These are phyloP conservation scores for Albatrellus ellisii DNA, from an alignment of 768 basidiomycete species.

Conservation along the genomic window DNA sequence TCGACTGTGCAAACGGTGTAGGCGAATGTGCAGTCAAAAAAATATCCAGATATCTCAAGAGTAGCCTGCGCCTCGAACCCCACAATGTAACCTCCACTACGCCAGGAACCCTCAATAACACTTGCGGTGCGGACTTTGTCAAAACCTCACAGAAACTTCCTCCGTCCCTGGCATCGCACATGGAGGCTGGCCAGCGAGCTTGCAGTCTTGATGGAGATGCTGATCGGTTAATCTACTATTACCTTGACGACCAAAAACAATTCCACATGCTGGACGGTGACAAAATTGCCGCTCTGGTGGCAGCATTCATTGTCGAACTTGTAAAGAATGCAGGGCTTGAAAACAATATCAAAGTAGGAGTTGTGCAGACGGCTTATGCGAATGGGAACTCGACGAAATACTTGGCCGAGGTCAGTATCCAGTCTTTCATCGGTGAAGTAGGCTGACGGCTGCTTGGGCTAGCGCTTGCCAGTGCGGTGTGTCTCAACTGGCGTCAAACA, in stretches of 20 bases:
- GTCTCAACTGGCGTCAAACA: slow-evolving; percentile 97
- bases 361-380: slow-evolving; percentile 97
- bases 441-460: background rate
- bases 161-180: slow-evolving; percentile 48
- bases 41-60: slow-evolving; percentile 45
- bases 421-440: background rate
- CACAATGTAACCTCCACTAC: slow-evolving; percentile 56
- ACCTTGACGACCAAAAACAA: slow-evolving; percentile 58
- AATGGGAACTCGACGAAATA: slow-evolving; percentile 96
- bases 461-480: slow-evolving; percentile 92
- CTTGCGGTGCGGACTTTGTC: slow-evolving; percentile 93
- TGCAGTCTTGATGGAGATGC: slow-evolving; percentile 98
- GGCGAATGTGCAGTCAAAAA: slow-evolving; percentile 62
- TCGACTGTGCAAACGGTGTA: slow-evolving; percentile 99
- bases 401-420: slow-evolving; percentile 51
- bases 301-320: slow-evolving; percentile 84
- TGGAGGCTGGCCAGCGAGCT: slow-evolving; percentile 65
- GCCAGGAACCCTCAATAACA: slow-evolving; percentile 64
- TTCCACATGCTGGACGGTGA: slow-evolving; percentile 97
- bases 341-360: slow-evolving; percentile 68
- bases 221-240: slow-evolving; percentile 93
- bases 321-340: slow-evolving; percentile 79
- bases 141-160: slow-evolving; percentile 88
- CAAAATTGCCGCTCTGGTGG: slow-evolving; percentile 91
- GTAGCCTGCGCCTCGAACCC: slow-evolving; percentile 46